A percentile compares a stretch with the other conserved stretches of the same genome.
phyloP scores from a whole-genome alignment of 352 stramenopile species.

The Globisporangium megalacanthum region DNA sequence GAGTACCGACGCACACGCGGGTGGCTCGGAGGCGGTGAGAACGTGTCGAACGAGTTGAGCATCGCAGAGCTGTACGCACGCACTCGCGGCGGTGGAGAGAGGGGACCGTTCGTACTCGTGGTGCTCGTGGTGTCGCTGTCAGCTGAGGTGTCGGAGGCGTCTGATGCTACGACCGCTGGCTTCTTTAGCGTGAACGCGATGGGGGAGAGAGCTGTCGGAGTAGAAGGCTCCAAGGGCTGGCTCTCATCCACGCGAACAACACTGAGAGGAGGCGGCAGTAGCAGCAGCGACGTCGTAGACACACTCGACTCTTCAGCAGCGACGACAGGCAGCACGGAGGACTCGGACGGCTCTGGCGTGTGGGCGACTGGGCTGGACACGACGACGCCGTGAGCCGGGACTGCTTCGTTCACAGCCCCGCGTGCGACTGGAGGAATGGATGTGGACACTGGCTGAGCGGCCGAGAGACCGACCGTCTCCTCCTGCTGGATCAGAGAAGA shows the following conservation, averaged over 20 bases:
- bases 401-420: background rate
- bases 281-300: background rate
- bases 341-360: background rate
- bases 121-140: background rate
- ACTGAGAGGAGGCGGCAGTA: background rate
- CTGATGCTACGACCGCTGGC: background rate
- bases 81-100: constrained; percentile 2
- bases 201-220: constrained; percentile 2
- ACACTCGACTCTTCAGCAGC: constrained; percentile 1
- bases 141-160: background rate
- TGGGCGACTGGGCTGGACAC: too few species aligned
- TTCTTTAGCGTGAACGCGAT: background rate
- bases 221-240: constrained; percentile 5
- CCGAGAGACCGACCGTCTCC: background rate
- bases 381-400: background rate
- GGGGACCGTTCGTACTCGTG: background rate
- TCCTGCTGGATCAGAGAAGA: constrained; percentile 2
- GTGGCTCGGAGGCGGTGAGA: constrained; percentile 8
- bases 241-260: background rate
- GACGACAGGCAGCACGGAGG: background rate
- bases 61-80: constrained; percentile 11
- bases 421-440: background rate
- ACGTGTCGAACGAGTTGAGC: constrained; percentile 8
- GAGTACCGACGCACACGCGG: constrained; percentile 12
- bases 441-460: background rate